phyloP scores from a whole-genome alignment of 257 asterid species.

The Nemophila menziesii region DNA sequence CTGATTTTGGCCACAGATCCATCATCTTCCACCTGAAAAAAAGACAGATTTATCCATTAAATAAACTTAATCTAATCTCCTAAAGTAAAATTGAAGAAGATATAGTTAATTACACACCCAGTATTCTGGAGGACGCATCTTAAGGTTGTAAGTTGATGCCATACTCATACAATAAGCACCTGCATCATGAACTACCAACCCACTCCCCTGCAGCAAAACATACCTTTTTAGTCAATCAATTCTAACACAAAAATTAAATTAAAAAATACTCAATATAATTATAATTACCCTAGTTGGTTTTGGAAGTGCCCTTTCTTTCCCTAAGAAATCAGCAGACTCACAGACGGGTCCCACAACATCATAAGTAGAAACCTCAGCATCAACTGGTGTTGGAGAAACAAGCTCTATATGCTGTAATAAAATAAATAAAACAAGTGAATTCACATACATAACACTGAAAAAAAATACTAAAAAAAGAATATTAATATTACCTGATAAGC shows the following conservation, averaged over 20 bases:
- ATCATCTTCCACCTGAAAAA: conserved; percentile 65
- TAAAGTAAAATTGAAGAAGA: background rate
- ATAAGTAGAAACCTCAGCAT: conserved; percentile 48
- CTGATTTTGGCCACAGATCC: conserved; percentile 71
- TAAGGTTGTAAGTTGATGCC: conserved; percentile 98
- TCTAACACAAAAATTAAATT: too few relatives aligned
- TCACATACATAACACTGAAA: background rate
- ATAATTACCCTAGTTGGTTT: conserved; percentile 54
- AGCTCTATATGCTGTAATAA: conserved; percentile 84
- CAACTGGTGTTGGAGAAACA: conserved; percentile 58
- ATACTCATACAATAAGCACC: conserved; percentile 99
- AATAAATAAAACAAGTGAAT: conserved; percentile 1
- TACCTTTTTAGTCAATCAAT: conserved; percentile 7
- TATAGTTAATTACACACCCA: conserved; percentile 42
- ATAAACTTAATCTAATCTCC: too few relatives aligned
- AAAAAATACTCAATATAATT: background rate
- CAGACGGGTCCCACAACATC: conserved; percentile 96
- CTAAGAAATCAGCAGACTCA: conserved; percentile 96
- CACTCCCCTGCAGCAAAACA: conserved; percentile 57
- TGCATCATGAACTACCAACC: conserved; percentile 94
- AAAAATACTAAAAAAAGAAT: background rate
- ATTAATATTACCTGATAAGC: conserved; percentile 66
- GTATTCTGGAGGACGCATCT: conserved; percentile 96
- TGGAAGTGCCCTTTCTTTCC: conserved; percentile 80
- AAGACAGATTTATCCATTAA: too few relatives aligned